Evolutionary conservation across 345 rosid species (phyloP), one percentile per base, ranked within the genome.

Genomic region (Aquilaria yunnanensis): DNA sequence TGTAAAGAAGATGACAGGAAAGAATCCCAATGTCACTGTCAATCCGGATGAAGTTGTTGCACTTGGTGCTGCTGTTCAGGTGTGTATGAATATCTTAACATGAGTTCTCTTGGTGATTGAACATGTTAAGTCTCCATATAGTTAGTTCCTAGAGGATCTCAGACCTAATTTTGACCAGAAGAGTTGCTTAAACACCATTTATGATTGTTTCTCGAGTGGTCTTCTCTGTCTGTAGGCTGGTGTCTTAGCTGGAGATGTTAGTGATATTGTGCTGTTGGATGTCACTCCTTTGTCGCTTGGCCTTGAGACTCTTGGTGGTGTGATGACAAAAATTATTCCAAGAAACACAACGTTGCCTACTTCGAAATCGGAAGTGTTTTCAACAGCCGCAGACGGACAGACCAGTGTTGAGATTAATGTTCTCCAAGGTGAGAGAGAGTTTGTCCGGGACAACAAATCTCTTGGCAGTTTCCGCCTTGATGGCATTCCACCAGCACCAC

Each of bases 11-110:
- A 30, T 90, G 76, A 94, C 95, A 3, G 92, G 96, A 55, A 94
- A 88, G 74, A 97, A 88, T 14, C 99, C 99, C 11, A 94, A 94
- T 71, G 96, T 94, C 68, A 85, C 97, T 0, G 99, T 94, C 14
- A 94, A 94, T 64, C 99, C 99, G 2, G 99, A 94, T 64, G 99
- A 94, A 72, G 99, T 94, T 68, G 99, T 94, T 61, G 99, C 99
- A 54, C 72, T 94, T 2, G 99, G 99, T 32, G 99, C 99, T 77
- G 97, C 99, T 14, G 99, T 94, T 49, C 99, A 94, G 97, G 99
- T 93, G 14, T 51, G 70, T 47, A 54, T 54, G 43, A 37, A 37
- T 37, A 34, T 10, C 2, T 14, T 4, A 51, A 65, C 37, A 48
- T 65, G 13, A 4, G 6, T 54, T 14, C 11, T 14, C 11, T 14